Base-by-base conservation (phyloP, 2,329 filamentous ascomycete genomes). In the Fusarium citri region DNA sequence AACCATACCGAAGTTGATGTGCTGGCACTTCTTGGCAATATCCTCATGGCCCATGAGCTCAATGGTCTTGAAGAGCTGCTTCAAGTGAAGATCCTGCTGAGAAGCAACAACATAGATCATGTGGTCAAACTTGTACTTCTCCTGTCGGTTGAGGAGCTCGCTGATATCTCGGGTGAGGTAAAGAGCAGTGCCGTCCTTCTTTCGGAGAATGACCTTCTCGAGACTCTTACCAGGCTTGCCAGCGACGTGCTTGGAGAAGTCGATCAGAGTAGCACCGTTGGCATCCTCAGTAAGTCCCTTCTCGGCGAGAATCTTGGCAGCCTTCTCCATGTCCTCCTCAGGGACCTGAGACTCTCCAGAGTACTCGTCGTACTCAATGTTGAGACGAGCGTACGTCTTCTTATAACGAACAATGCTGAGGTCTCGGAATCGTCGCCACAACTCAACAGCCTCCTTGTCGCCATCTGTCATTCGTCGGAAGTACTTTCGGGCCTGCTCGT, bases 81-180 rank as follows among this genome's bases (percentile, higher is more conserved):
- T 88, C 57, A 94, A 84, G 76, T 94, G 92, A 15, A 92, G 83
- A 73, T 92, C 91, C 74, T 94, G 91, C 68, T 90, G 87, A 23
- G 87, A 89, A 2, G 91, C 91, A 30, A 94, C 88, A 12, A 94
- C 91, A 74, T 94, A 94, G 66, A 94, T 91, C 91, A 94, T 92
- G 77, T 92, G 88, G 80, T 94, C 91, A 73, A 92, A 93, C 14
- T 88, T 78, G 80, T 89, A 88, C 74, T 86, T 85, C 23, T 89
- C 83, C 49, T 87, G 72, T 59, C 92, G 88, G 74, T 89, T 87
- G 55, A 94, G 80, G 28, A 93, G 86, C 75, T 94, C 91, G 72
- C 89, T 91, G 67, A 94, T 91, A 78, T 95, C 92, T 71, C 92
- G 88, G 53, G 92, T 93, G 48, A 94, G 85, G 77, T 95, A 94